Conservation (phyloP, 306 rosid genomes). For the Inga laurina region DNA sequence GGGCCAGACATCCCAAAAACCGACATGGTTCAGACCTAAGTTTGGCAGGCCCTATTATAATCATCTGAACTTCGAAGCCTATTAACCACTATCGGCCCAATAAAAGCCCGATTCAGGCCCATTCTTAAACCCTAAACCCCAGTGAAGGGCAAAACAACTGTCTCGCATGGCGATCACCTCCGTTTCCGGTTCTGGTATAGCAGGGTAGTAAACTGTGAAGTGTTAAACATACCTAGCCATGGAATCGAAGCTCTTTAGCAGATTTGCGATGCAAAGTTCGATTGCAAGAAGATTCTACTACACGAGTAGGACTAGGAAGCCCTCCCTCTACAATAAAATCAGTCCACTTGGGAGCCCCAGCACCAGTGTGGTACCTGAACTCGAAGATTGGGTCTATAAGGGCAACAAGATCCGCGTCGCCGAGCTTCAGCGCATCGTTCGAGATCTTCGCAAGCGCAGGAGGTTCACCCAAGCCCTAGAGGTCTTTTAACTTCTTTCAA, state of each 20-base stretch:
- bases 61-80: background rate
- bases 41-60: background rate
- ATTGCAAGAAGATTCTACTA: conserved; percentile 54
- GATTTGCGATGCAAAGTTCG: conserved; percentile 35
- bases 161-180: background rate
- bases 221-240: conserved; percentile 32
- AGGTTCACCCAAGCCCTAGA: conserved; percentile 78
- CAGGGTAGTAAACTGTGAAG: background rate
- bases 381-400: conserved; percentile 76
- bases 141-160: background rate
- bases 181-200: background rate
- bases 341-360: conserved; percentile 70
- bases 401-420: conserved; percentile 66
- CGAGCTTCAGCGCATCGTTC: conserved; percentile 80
- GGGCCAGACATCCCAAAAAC: background rate
- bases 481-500: conserved; percentile 37
- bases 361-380: conserved; percentile 52
- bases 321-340: conserved; percentile 58
- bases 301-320: conserved; percentile 60
- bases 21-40: background rate
- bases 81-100: background rate
- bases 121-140: background rate
- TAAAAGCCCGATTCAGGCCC: conserved; percentile 1
- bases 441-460: conserved; percentile 79
- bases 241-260: conserved; percentile 50